These are phyloP conservation scores for Solanum stenotomum DNA, from an alignment of 257 asterid species.

Conservation along the genomic window DNA sequence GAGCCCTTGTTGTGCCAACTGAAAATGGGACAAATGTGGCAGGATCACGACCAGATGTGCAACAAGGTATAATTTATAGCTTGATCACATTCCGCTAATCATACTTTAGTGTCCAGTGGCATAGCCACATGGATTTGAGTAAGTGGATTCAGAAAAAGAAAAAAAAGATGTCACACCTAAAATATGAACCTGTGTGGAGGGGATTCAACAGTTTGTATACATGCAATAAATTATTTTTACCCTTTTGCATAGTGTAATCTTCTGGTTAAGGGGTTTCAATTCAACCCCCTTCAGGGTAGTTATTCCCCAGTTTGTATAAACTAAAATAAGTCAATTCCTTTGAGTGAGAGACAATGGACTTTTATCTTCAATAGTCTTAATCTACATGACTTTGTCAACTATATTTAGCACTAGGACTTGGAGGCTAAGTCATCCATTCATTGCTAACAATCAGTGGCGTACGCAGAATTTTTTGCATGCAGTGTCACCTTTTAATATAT, in stretches of 20 bases:
- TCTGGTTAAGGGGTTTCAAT: not conserved
- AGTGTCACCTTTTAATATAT: not conserved
- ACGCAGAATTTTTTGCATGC: not conserved
- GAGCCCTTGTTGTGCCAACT: slow-evolving; percentile 89
- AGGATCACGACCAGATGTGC: slow-evolving; percentile 42
- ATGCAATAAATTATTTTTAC: not conserved
- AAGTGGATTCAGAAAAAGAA: not conserved
- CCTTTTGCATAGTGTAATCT: not conserved
- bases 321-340: not conserved
- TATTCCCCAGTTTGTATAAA: not conserved
- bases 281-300: not conserved
- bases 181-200: not conserved
- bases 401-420: not conserved
- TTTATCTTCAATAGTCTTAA: not conserved
- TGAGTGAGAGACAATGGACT: not conserved
- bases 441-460: not conserved
- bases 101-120: not conserved
- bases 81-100: not conserved
- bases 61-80: slow-evolving; percentile 41
- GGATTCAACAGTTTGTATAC: not conserved
- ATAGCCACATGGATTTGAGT: not conserved
- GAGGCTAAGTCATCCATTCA: not conserved
- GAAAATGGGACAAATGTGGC: slow-evolving; percentile 46
- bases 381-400: not conserved
- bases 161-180: not conserved